Percentiles rank a stretch among this genome's conserved stretches.
phyloP scores from a whole-genome alignment of 495 filamentous ascomycete genomes.

The Symbiotaphrina buchneri region DNA sequence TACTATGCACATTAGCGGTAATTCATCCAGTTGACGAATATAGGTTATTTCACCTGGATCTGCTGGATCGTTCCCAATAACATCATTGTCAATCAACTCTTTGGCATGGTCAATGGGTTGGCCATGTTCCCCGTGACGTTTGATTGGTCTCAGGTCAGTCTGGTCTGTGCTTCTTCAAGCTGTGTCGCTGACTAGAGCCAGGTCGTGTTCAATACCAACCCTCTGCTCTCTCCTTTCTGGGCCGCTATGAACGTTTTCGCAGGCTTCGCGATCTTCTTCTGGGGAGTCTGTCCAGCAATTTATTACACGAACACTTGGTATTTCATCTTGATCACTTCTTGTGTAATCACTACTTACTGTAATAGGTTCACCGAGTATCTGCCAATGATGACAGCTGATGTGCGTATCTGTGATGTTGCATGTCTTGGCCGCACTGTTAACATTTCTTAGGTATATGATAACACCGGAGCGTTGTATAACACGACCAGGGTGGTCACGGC shows the following conservation, averaged over 20 bases:
- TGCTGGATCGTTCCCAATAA: conserved; percentile 39
- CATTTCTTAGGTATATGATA: conserved; percentile 36
- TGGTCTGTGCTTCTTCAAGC: too few relatives aligned
- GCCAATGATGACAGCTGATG: too few relatives aligned
- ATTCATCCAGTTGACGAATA: too few relatives aligned
- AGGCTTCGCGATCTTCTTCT: conserved; percentile 30
- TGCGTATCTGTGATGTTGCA: too few relatives aligned
- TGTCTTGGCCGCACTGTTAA: conserved; percentile 34
- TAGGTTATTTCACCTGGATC: too few relatives aligned
- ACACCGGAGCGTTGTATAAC: conserved; percentile 32
- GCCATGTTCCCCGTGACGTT: conserved; percentile 37
- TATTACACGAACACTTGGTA: conserved; percentile 50
- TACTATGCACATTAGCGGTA: too few relatives aligned
- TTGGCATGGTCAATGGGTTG: conserved; percentile 38
- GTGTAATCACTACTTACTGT: too few relatives aligned
- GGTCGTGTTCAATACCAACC: conserved; percentile 30
- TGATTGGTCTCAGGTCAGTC: conserved; percentile 43
- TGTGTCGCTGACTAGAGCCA: too few relatives aligned
- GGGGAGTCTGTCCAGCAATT: conserved; percentile 20
- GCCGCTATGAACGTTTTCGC: conserved; percentile 36
- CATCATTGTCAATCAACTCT: conserved; percentile 44
- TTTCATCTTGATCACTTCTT: too few relatives aligned
- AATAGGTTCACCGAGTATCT: too few relatives aligned
- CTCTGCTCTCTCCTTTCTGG: conserved; percentile 34
- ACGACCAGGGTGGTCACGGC: conserved; percentile 25